Evolutionary conservation across 495 filamentous ascomycete species (phyloP).

Genomic region (Sabuloglossum arenarium): DNA sequence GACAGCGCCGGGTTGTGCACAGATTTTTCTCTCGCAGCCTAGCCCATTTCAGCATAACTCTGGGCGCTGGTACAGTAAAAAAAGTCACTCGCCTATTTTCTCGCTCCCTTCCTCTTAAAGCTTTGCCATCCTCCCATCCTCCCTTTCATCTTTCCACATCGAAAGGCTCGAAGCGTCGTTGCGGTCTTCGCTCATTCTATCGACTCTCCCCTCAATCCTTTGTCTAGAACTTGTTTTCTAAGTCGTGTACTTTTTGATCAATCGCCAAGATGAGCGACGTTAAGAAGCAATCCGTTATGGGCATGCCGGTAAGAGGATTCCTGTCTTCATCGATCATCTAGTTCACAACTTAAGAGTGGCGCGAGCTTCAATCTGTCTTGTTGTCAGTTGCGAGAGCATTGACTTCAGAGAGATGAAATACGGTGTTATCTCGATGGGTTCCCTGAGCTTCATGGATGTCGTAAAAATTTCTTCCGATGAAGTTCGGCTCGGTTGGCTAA

Average conservation of each 20-base stretch:
- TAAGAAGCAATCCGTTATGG: conserved; percentile 63
- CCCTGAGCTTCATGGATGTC: conserved; percentile 18
- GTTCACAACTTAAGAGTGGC: background rate
- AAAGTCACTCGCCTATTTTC: background rate
- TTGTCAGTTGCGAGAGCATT: background rate
- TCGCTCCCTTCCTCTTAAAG: background rate
- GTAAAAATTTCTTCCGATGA: conserved; percentile 13
- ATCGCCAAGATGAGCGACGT: conserved; percentile 24
- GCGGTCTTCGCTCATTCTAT: background rate
- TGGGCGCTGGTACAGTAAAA: background rate
- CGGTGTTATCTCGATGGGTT: conserved; percentile 4
- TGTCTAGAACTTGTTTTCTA: conserved; percentile 2
- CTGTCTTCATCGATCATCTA: conserved; percentile 1
- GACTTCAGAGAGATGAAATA: background rate
- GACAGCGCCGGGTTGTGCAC: background rate
- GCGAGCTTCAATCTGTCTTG: background rate
- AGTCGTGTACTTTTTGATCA: conserved; percentile 13
- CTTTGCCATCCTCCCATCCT: background rate
- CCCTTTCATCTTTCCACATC: background rate
- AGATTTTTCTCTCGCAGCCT: background rate
- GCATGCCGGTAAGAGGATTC: conserved; percentile 48
- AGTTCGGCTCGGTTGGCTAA: conserved; percentile 10
- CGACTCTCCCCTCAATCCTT: conserved; percentile 8
- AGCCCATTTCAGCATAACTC: background rate
- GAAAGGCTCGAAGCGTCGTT: background rate